Evolutionary conservation across 2,329 filamentous ascomycete genomes (phyloP), one percentile per base, ranked within the genome.

Genomic region (Clarireedia hainanense): DNA sequence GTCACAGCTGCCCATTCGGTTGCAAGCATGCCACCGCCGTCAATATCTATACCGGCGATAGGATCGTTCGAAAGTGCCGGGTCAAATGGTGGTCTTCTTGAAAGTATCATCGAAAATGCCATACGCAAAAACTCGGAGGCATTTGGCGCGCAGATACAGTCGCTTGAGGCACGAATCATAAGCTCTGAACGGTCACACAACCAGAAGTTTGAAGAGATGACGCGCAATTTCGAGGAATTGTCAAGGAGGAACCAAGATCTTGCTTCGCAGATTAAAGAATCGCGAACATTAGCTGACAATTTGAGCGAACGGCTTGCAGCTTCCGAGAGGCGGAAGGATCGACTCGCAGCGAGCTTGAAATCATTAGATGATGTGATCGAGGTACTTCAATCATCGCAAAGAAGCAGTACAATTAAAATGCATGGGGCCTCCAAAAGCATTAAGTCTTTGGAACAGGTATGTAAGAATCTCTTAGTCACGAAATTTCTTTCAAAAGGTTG

Each of bases 51-150:
- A 9, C 26, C 45, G 42, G 14, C 20, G 5, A 6, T 17, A 3
- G 4, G 5, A 0, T 23, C 37, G 10, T 7, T 17, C 10, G 52
- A 50, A 2, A 36, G 7, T 7, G 12, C 36, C 2, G 24, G 14
- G n/a, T 12, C 46, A 5, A 50, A 43, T 50, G 52, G 52, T n/a
- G 46, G 52, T 2, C 39, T 55, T 20, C 9, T 55, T 23, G 52
- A 55, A 17, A 36, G 15, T 6, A 50, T 55, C 34, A 50, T 55
- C 15, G 46, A 46, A 39, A 50, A 43, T 24, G 52, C 26, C n/a
- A 24, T 55, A 36, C 36, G 42, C 5, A 36, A 42, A 26, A 55
- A 24, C 3, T 40, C 17, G 1, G 52, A 39, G 2, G 30, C 26
- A 5, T 36, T 55, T 20, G 23, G 24, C 42, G 37, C 24, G 17